Percentiles rank a stretch among this genome's conserved stretches.
phyloP scores from a whole-genome alignment of 192 early-diverging fungal genomes.

The Backusella westeae region DNA sequence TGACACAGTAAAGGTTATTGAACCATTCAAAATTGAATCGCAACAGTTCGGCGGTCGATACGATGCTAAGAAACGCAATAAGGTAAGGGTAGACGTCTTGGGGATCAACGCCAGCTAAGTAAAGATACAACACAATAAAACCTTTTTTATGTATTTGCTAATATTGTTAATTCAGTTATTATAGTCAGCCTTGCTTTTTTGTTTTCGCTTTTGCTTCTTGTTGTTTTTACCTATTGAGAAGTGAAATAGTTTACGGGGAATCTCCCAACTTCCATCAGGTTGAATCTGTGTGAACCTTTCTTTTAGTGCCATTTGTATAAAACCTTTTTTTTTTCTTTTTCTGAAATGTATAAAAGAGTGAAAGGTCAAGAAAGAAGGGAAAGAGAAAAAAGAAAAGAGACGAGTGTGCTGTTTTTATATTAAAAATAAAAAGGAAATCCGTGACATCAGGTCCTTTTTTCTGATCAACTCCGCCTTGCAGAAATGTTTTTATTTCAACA shows the following conservation, averaged over 20 bases:
- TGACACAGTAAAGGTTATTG: slow-evolving; percentile 36
- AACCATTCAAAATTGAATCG: slow-evolving; percentile 37
- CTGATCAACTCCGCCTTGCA: not conserved
- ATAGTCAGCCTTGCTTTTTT: not conserved
- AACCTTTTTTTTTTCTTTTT: not conserved
- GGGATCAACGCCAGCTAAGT: slow-evolving; percentile 23
- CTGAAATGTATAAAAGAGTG: not conserved
- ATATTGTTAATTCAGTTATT: not conserved
- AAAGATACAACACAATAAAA: slow-evolving; percentile 39
- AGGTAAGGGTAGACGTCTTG: slow-evolving; percentile 25
- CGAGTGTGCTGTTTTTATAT: too few species aligned
- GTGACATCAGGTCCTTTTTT: not conserved
- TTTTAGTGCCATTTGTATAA: not conserved
- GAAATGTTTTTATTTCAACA: not conserved
- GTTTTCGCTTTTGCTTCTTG: not conserved
- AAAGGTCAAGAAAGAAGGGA: not conserved
- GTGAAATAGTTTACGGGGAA: slow-evolving; percentile 44
- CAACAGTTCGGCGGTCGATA: slow-evolving; percentile 31
- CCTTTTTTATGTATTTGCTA: slow-evolving; percentile 24
- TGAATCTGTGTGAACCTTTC: slow-evolving; percentile 30
- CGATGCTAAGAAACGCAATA: slow-evolving; percentile 17
- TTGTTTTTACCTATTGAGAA: slow-evolving; percentile 40
- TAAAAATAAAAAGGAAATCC: not conserved
- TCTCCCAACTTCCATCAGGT: slow-evolving; percentile 37
- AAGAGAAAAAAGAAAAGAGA: too few species aligned